Evolutionary conservation across 768 basidiomycete genomes (phyloP).

Genomic region (Scleroderma citrinum): DNA sequence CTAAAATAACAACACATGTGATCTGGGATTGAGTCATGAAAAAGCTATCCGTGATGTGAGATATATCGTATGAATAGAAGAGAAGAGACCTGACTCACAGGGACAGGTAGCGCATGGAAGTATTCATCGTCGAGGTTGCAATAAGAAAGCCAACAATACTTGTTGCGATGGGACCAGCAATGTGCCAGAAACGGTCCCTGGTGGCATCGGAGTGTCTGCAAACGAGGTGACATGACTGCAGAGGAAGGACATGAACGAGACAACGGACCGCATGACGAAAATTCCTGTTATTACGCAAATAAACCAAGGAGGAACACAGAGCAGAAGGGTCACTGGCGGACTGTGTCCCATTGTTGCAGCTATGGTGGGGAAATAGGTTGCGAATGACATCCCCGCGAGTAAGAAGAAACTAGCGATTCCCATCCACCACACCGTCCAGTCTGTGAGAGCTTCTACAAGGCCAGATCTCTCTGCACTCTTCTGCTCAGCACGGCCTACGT

Average conservation of each 20-base stretch:
- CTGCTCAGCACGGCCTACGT: conserved; percentile 48
- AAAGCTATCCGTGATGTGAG: conserved; percentile 42
- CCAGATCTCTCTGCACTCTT: conserved; percentile 37
- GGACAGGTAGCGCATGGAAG: conserved; percentile 57
- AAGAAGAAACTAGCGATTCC: conserved; percentile 55
- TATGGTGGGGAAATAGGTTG: conserved; percentile 74
- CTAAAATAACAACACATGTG: conserved; percentile 57
- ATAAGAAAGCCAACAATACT: conserved; percentile 65
- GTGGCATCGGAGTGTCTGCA: conserved; percentile 63
- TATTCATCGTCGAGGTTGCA: conserved; percentile 57
- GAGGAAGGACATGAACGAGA: background rate
- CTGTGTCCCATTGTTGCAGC: conserved; percentile 69
- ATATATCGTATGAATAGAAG: background rate
- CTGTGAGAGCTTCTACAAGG: conserved; percentile 50
- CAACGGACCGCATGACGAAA: conserved; percentile 39
- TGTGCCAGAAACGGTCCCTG: conserved; percentile 71
- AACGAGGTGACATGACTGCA: conserved; percentile 2
- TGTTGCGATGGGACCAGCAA: conserved; percentile 43
- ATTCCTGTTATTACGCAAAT: conserved; percentile 55
- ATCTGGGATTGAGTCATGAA: conserved; percentile 69
- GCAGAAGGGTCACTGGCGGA: conserved; percentile 54
- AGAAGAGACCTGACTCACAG: conserved; percentile 35
- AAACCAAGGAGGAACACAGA: conserved; percentile 74
- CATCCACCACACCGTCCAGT: conserved; percentile 82
- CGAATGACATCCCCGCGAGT: conserved; percentile 57